Base-by-base conservation (phyloP, 2,329 filamentous ascomycete species). In the Sordariomycetes sp. region DNA sequence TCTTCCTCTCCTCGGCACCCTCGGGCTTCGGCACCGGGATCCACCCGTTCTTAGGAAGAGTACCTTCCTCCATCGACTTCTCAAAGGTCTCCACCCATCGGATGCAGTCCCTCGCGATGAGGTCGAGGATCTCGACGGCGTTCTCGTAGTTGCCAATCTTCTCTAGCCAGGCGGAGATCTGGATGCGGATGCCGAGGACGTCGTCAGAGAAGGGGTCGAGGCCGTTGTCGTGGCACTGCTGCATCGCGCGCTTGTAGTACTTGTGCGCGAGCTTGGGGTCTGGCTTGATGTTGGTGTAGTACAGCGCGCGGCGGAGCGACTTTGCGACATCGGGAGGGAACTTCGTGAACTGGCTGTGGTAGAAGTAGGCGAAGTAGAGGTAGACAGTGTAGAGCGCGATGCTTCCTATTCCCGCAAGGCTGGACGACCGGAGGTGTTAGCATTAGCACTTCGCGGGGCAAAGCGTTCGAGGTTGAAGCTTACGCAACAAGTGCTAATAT, bases 191-290 rank as follows among this genome's bases (percentile, higher is more conserved):
- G 10, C 94, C 94, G 63, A 96, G 78, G 36, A 96, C 85, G 68
- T 96, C 91, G 64, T 96, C 88, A 3, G 88, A 91, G 67, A 91
- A 95, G 0, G 89, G 89, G 66, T 97, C 90, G 74, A 99, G 81
- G 0, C 84, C 83, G 55, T 87, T 66, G 65, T 89, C 84, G 54
- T 84, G 74, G 58, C 90, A 90, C 55, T 86, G 78, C 61, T 84
- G 76, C 58, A 97, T 75, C 2, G 91, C 90, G 62, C 87, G 80
- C 64, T 85, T 85, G 69, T 96, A 97, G 69, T 89, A 89, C 63
- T 89, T 87, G 59, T 95, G 76, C 1, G 92, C 91, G 57, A 87
- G 78, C 59, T 86, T 79, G 2, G 89, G 83, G 59, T 95, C 86
- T 4, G 87, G 79, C 45, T 82, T 77, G 61, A 86, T 81, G 65